Conservation (phyloP, 1,139 yeast genomes). For the Geotrichum candidum region DNA sequence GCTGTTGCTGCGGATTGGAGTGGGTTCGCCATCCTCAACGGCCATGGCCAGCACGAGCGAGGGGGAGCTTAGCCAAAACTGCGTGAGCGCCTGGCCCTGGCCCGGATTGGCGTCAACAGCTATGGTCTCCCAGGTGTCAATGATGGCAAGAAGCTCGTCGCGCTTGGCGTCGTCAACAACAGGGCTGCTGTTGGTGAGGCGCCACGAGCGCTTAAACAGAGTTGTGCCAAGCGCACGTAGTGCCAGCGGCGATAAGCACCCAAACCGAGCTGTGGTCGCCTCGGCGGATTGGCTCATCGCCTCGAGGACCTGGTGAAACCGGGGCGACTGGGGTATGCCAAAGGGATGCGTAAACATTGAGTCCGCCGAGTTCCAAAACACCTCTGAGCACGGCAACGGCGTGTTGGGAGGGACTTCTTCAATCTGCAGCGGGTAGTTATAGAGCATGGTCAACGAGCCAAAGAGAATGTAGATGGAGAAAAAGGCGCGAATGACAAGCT, state of each 20-base stretch:
- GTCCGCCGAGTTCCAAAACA: conserved; percentile 27
- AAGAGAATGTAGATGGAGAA: conserved; percentile 31
- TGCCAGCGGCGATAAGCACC: conserved; percentile 14
- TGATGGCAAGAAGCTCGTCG: background rate
- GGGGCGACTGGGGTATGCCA: background rate
- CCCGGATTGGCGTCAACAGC: conserved; percentile 27
- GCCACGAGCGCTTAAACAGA: conserved; percentile 10
- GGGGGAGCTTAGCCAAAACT: conserved; percentile 6
- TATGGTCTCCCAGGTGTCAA: conserved; percentile 18
- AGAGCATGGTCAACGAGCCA: conserved; percentile 31
- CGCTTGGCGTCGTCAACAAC: background rate
- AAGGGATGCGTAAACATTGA: background rate
- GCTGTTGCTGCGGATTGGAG: background rate
- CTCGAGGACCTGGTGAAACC: background rate
- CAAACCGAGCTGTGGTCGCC: background rate
- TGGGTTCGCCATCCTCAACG: conserved; percentile 1
- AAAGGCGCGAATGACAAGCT: conserved; percentile 31
- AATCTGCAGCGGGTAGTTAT: conserved; percentile 28
- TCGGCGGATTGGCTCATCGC: conserved; percentile 1
- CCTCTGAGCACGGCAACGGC: conserved; percentile 33
- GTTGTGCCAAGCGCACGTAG: conserved; percentile 12
- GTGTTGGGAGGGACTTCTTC: conserved; percentile 14
- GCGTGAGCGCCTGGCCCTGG: conserved; percentile 25
- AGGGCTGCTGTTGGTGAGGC: background rate
- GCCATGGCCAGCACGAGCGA: conserved; percentile 3